phyloP scores from a whole-genome alignment of 2,329 filamentous ascomycete genomes.

The Furcasterigmium furcatum region DNA sequence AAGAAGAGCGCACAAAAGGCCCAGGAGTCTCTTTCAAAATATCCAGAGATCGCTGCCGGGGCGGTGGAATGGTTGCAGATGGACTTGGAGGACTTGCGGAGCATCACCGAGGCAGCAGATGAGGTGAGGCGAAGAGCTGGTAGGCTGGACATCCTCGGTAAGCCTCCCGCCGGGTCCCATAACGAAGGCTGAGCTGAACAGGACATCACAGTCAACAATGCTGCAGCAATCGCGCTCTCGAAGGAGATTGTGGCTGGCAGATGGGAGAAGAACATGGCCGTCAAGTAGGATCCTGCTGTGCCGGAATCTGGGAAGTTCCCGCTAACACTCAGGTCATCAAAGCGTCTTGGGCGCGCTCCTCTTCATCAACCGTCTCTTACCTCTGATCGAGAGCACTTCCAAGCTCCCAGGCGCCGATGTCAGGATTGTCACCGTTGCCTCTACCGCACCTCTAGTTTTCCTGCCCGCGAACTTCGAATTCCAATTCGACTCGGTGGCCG shows the following conservation, averaged over 20 bases:
- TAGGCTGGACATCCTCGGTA: constrained; percentile 19
- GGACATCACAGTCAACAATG: constrained; percentile 18
- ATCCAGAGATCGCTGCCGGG: constrained; percentile 3
- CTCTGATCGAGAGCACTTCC: constrained; percentile 17
- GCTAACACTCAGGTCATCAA: not conserved
- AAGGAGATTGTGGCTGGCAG: constrained; percentile 6
- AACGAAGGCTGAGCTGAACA: too few relatives aligned
- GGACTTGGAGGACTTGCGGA: constrained; percentile 15
- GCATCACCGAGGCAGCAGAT: constrained; percentile 10
- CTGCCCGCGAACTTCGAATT: constrained; percentile 12
- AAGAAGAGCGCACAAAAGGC: constrained; percentile 12
- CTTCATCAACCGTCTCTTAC: constrained; percentile 18
- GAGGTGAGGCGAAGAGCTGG: constrained; percentile 11
- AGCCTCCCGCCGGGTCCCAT: not conserved
- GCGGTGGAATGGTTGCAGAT: constrained; percentile 15
- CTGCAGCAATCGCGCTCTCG: constrained; percentile 2
- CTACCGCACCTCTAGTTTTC: constrained; percentile 7
- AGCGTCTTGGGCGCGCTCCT: constrained; percentile 19
- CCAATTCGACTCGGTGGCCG: constrained; percentile 9
- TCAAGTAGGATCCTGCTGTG: too few relatives aligned
- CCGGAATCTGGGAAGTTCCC: too few relatives aligned
- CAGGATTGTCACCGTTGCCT: constrained; percentile 15
- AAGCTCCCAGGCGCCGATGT: constrained; percentile 13
- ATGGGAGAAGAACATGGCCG: constrained; percentile 19
- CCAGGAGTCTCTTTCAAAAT: not conserved